Evolutionary conservation across 176 grass and related monocot species (phyloP), one percentile per base, ranked within the genome.

Genomic region (Urochloa ruziziensis): DNA sequence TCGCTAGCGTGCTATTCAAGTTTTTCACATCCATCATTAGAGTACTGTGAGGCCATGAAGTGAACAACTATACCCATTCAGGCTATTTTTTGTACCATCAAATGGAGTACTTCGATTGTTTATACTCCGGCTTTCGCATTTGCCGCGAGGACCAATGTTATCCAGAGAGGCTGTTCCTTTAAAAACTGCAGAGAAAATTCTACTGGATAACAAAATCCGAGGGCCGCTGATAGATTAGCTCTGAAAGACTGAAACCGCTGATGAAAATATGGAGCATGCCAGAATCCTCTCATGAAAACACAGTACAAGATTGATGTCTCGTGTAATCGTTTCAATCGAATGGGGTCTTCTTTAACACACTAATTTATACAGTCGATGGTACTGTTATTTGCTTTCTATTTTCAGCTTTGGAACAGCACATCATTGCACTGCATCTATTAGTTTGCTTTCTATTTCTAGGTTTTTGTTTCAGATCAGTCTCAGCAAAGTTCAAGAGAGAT

Each of bases 1-100:
- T 81, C 70, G 23, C 27, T 33, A 40, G 84, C 77, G 77, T 86
- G 67, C 19, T 67, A 52, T 75, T 40, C 48, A 81, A 81, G 78
- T 57, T 67, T 67, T 67, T 35, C 14, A 28, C 44, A 32, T 58
- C 57, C 60, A 75, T 87, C 48, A 66, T 67, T 29, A 54, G 27
- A 75, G 47, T 52, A 56, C 48, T 32, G 30, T 35, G 36, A 35
- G 73, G 62, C 35, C 62, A 39, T n/a, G 42, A 54, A 57, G 52
- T 28, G 53, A 75, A 53, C 60, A n/a, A 8, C 1, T 83, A 51
- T 75, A 52, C 15, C 44, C 56, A 27, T 59, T 8, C n/a, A 25
- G 11, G 54, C 43, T 11, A 12, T 46, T 24, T 59, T 25, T 59
- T 5, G 17, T 57, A 74, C 46, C 30, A 73, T 80, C 44, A 81